Conservation (phyloP, 768 basidiomycete species). For the Neoboletus subvelutipes region DNA sequence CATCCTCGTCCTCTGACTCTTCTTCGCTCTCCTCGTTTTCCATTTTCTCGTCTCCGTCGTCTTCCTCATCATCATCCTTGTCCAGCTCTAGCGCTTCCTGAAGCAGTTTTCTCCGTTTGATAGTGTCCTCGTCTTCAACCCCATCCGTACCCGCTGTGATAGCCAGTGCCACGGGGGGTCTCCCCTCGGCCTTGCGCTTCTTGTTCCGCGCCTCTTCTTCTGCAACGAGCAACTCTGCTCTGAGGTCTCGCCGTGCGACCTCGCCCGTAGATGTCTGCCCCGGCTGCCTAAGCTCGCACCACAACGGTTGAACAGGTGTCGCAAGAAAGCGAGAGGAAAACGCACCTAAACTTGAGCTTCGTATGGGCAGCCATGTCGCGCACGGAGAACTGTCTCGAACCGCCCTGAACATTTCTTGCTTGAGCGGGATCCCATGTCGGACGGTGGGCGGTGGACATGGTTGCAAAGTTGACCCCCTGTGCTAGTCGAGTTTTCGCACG, state of each 20-base stretch:
- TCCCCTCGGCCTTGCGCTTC: constrained; percentile 89
- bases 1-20: constrained; percentile 53
- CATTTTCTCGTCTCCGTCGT: constrained; percentile 45
- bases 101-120: constrained; percentile 84
- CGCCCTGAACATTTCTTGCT: constrained; percentile 88
- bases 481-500: constrained; percentile 7
- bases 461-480: neutral
- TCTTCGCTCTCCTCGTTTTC: constrained; percentile 49
- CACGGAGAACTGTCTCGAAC: constrained; percentile 89
- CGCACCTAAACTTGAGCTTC: constrained; percentile 94
- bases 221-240: constrained; percentile 78
- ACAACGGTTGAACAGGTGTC: neutral
- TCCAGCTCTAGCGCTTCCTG: constrained; percentile 87
- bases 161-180: constrained; percentile 38
- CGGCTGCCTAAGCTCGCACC: constrained; percentile 57
- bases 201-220: constrained; percentile 86
- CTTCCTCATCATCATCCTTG: constrained; percentile 81
- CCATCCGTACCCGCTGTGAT: constrained; percentile 27
- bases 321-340: neutral
- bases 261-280: constrained; percentile 85
- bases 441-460: constrained; percentile 88
- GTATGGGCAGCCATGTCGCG: constrained; percentile 95
- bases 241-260: constrained; percentile 75
- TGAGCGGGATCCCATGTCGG: constrained; percentile 98
- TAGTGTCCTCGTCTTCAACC: constrained; percentile 62